Conservation (phyloP, 2,329 filamentous ascomycete species). For the Ophiocordyceps polyrhachis-furcata region DNA sequence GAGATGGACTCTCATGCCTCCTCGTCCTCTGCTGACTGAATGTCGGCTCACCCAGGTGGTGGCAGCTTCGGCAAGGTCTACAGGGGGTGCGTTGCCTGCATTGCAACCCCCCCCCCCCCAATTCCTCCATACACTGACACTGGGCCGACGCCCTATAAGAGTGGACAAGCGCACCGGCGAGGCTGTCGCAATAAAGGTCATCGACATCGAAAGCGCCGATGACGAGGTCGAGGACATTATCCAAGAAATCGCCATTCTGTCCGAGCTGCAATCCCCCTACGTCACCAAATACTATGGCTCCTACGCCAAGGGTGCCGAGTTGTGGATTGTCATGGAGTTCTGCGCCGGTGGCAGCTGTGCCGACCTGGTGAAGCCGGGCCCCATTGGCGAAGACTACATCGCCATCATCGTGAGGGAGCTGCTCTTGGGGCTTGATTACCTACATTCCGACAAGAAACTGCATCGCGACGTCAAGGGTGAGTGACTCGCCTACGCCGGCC, state of each 20-base stretch:
- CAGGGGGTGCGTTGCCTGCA: constrained; percentile 38
- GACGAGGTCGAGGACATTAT: constrained; percentile 98
- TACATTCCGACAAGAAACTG: constrained; percentile 87
- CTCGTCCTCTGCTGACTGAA: neutral
- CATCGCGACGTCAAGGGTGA: constrained; percentile 73
- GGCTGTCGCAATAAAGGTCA: constrained; percentile 93
- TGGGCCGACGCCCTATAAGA: neutral
- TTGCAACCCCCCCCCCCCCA: neutral
- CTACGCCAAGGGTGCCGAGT: constrained; percentile 85
- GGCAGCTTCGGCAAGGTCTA: constrained; percentile 95
- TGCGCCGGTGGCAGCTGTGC: constrained; percentile 87
- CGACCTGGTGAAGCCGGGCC: constrained; percentile 82
- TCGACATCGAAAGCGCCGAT: constrained; percentile 95
- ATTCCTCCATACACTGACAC: neutral
- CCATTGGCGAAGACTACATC: constrained; percentile 77
- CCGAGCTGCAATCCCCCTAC: constrained; percentile 82
- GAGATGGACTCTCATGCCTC: constrained; percentile 9
- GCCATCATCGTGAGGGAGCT: constrained; percentile 88
- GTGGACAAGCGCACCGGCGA: constrained; percentile 83
- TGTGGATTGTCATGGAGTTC: constrained; percentile 99
- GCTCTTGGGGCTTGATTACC: constrained; percentile 74
- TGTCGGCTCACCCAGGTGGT: constrained; percentile 21
- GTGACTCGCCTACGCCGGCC: neutral
- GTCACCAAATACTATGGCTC: constrained; percentile 97
- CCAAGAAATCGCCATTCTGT: constrained; percentile 85